Conservation (phyloP, 495 filamentous ascomycete species). For the Neurospora sp. region DNA sequence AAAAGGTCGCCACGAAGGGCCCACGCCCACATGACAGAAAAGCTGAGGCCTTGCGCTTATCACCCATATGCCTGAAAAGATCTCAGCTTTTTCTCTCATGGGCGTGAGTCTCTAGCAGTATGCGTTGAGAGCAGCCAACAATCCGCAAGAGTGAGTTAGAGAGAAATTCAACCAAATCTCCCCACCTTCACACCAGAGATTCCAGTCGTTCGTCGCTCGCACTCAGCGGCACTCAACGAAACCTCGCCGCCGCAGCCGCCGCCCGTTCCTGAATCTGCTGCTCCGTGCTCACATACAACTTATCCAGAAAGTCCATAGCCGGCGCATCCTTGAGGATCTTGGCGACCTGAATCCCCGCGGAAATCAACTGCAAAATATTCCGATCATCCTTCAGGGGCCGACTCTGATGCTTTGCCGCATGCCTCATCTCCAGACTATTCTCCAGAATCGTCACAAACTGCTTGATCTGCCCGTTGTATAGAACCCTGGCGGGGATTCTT, state of each 20-base stretch:
- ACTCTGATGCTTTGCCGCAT: slow-evolving; percentile 67
- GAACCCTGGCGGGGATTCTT: slow-evolving; percentile 67
- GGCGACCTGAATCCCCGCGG: slow-evolving; percentile 75
- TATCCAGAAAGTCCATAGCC: slow-evolving; percentile 72
- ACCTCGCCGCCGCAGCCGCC: slow-evolving; percentile 31
- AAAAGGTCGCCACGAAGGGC: too few species aligned
- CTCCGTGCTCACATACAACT: slow-evolving; percentile 59
- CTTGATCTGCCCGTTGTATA: slow-evolving; percentile 86
- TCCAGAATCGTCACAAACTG: slow-evolving; percentile 75
- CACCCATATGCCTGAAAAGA: too few species aligned
- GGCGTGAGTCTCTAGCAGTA: too few species aligned
- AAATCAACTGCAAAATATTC: slow-evolving; percentile 78
- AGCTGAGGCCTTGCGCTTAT: too few species aligned
- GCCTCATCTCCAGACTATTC: slow-evolving; percentile 77
- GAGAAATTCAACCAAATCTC: too few species aligned
- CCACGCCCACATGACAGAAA: too few species aligned
- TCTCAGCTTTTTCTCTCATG: too few species aligned
- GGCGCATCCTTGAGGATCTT: slow-evolving; percentile 74
- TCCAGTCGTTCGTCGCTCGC: too few species aligned
- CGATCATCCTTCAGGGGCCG: slow-evolving; percentile 81
- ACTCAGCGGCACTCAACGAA: too few species aligned
- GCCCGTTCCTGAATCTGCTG: slow-evolving; percentile 60
- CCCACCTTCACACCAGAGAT: too few species aligned
- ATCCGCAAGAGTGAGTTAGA: too few species aligned
- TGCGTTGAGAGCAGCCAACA: too few species aligned